These are phyloP conservation scores for Starmerella scarabaei DNA, from an alignment of 805 yeast genomes.

Conservation along the genomic window DNA sequence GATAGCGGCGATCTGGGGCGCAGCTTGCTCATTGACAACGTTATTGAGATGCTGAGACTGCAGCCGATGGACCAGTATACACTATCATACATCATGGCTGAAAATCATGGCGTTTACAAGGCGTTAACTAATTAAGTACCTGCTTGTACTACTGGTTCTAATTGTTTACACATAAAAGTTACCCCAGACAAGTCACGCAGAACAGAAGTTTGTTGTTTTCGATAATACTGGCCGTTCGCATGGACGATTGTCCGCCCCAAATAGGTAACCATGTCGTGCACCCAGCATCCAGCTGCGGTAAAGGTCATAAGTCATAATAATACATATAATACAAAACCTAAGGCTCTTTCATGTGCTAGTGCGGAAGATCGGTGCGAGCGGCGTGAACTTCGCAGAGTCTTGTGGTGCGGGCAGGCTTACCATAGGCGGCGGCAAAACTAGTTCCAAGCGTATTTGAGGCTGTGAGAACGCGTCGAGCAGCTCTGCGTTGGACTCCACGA, in stretches of 20 bases:
- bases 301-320: too few species aligned
- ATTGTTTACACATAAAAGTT: too few species aligned
- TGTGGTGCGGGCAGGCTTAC: constrained; percentile 3
- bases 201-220: too few species aligned
- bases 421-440: constrained; percentile 27
- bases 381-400: constrained; percentile 7
- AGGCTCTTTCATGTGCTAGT: constrained; percentile 1
- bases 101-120: constrained; percentile 51
- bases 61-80: constrained; percentile 43
- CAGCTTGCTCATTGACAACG: constrained; percentile 68
- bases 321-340: background rate
- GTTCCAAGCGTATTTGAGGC: constrained; percentile 33
- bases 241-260: too few species aligned
- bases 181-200: too few species aligned
- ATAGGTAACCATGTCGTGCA: too few species aligned
- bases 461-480: constrained; percentile 35
- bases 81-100: constrained; percentile 57
- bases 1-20: constrained; percentile 63
- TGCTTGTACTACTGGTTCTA: too few species aligned
- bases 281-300: too few species aligned
- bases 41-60: constrained; percentile 54
- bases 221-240: too few species aligned
- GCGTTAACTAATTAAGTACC: background rate
- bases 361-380: constrained; percentile 17
- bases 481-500: constrained; percentile 36